Evolutionary conservation across 805 yeast species (phyloP).

Genomic region (Candida pini): DNA sequence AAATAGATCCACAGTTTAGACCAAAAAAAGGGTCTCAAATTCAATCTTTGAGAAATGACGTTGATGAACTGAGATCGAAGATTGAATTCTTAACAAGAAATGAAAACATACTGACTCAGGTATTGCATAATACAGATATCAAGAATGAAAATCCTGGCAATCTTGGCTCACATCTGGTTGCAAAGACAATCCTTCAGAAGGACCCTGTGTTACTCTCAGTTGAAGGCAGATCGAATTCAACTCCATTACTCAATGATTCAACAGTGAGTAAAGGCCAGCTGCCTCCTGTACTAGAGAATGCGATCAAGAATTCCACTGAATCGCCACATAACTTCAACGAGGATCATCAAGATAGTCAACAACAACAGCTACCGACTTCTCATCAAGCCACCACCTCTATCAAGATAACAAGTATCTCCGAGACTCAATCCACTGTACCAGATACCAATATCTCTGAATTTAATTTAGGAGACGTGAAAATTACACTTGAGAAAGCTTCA

Average conservation of each 20-base stretch:
- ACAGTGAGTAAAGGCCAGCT: constrained; percentile 34
- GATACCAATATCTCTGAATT: constrained; percentile 49
- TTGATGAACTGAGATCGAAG: constrained; percentile 70
- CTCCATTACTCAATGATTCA: constrained; percentile 37
- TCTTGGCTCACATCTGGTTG: constrained; percentile 17
- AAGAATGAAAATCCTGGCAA: constrained; percentile 3
- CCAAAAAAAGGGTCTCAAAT: constrained; percentile 91
- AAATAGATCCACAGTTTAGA: constrained; percentile 84
- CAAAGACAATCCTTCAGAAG: constrained; percentile 38
- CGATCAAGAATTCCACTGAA: constrained; percentile 33
- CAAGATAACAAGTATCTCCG: constrained; percentile 12
- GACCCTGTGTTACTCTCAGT: constrained; percentile 35
- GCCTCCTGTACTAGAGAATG: constrained; percentile 39
- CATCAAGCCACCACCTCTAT: constrained; percentile 15
- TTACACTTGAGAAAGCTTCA: constrained; percentile 62
- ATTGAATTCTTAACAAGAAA: constrained; percentile 61
- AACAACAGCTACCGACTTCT: constrained; percentile 3
- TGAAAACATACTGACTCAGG: constrained; percentile 64
- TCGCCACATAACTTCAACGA: constrained; percentile 19
- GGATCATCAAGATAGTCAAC: neutral
- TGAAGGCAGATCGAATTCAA: constrained; percentile 27
- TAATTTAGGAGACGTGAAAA: constrained; percentile 66
- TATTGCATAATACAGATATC: constrained; percentile 35
- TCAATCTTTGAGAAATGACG: constrained; percentile 77
- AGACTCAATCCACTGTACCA: constrained; percentile 14